Evolutionary conservation across 768 basidiomycete species (phyloP).

Genomic region (Lentinula aciculospora): DNA sequence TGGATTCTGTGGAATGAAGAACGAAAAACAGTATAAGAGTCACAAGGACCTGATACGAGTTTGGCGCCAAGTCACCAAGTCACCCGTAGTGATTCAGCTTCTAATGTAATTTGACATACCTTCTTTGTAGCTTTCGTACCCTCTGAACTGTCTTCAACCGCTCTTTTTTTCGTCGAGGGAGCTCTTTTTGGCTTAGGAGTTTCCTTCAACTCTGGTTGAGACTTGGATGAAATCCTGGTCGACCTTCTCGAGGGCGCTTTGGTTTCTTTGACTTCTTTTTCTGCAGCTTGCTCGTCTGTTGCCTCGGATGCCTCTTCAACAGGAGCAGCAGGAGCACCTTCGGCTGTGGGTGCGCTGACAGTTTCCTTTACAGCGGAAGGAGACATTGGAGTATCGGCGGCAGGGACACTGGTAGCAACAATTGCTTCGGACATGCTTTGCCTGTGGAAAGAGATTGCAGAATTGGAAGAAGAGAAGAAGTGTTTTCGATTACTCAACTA

Average conservation of each 20-base stretch:
- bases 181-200: background rate
- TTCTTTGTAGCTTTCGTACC: background rate
- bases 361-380: background rate
- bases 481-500: background rate
- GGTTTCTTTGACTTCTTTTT: background rate
- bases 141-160: background rate
- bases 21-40: background rate
- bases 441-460: background rate
- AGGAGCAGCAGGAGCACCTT: background rate
- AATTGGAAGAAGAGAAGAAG: background rate
- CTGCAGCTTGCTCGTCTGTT: background rate
- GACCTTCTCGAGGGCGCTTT: slow-evolving; percentile 7
- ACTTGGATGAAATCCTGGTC: slow-evolving; percentile 5
- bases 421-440: background rate
- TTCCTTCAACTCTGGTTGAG: background rate
- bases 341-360: background rate
- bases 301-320: background rate
- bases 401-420: background rate
- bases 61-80: too few species aligned
- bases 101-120: too few species aligned
- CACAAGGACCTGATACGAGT: too few species aligned
- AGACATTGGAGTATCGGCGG: background rate
- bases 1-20: background rate
- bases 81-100: too few species aligned
- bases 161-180: slow-evolving; percentile 4